Base-by-base conservation (phyloP, 1,284 basidiomycete species). In the Fomitopsis pinicola region DNA sequence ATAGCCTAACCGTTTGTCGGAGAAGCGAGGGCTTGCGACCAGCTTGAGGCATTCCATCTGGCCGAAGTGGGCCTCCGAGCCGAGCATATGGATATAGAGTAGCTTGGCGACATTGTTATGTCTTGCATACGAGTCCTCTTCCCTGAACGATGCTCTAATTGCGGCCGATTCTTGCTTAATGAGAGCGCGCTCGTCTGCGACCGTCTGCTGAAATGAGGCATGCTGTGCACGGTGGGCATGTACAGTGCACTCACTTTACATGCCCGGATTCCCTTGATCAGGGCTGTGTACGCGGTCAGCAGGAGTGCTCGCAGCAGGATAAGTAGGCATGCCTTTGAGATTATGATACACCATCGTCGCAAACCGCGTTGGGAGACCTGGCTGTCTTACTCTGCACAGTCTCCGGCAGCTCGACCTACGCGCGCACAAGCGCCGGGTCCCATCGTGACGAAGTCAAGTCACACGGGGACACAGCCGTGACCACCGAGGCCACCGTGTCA, bases 11-110 rank as follows among this genome's bases (percentile, higher is more conserved):
- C 97, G 85, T 79, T 99, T 99, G 81, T 99, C 97, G 54, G 92
- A 87, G 78, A 99, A 99, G 59, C 95, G 83, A 14, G 97, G 95
- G 68, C 94, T 95, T n/a, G 97, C 97, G 50, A 99, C 97, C 58
- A 99, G 89, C 78, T 99, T 99, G 67, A 99, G 83, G 78, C 97
- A 99, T 81, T 99, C 97, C 75, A 99, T 98, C 82, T 99, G 97
- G 56, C 97, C 97, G 73, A 98, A 99, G 76, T 99, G 97, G 35
- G 97, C 97, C 3, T 97, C 95, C 62, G 97, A 98, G 61, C 97
- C 97, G 28, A 99, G 90, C 97, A 99, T 99, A 77, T 99, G 96
- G 75, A 99, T 99, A 80, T 99, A 99, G 65, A 99, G 88, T 26
- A 99, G 85, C 76, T 99, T 99, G 63, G 97, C 96, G 73, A 99